Percentiles rank a stretch among this genome's conserved stretches.
These are phyloP conservation scores for Petasospora fabianii DNA, from an alignment of 1,139 yeast genomes.

Conservation along the genomic window DNA sequence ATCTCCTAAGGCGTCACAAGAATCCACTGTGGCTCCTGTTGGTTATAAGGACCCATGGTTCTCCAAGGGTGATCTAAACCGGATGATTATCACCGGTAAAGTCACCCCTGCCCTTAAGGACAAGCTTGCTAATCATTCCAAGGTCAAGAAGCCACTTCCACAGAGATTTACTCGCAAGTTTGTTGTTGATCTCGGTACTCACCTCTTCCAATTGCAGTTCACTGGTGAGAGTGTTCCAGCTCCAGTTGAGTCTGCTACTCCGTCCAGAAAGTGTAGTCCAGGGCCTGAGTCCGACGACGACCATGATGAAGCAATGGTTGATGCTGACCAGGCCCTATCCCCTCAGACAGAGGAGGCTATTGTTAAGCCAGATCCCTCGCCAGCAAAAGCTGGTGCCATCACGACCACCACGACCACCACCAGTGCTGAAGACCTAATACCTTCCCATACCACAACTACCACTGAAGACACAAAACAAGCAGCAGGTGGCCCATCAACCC, in stretches of 20 bases:
- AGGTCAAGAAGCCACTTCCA: conserved; percentile 14
- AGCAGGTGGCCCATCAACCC: too few relatives aligned
- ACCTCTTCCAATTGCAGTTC: conserved; percentile 8
- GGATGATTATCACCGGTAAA: conserved; percentile 27
- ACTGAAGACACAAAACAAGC: not conserved
- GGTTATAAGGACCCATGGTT: conserved; percentile 8
- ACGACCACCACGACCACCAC: not conserved
- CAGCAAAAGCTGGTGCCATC: not conserved
- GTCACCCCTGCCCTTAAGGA: conserved; percentile 31
- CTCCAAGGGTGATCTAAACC: conserved; percentile 20
- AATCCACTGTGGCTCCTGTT: too few relatives aligned
- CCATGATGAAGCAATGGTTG: not conserved
- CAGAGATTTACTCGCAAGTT: conserved; percentile 1
- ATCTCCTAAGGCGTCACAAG: too few relatives aligned
- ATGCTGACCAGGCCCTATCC: not conserved
- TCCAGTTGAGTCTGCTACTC: not conserved
- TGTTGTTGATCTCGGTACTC: not conserved
- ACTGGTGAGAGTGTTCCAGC: not conserved
- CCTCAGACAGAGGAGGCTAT: not conserved
- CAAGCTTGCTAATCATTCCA: conserved; percentile 30
- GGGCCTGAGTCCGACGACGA: not conserved
- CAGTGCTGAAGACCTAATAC: too few relatives aligned
- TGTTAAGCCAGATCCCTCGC: not conserved
- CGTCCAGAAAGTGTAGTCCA: not conserved
- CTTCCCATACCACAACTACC: too few relatives aligned